A percentile compares a stretch with the other conserved stretches of the same genome.
These are phyloP conservation scores for Xenoacremonium recifei DNA, from an alignment of 2,329 filamentous ascomycete genomes.

Conservation along the genomic window DNA sequence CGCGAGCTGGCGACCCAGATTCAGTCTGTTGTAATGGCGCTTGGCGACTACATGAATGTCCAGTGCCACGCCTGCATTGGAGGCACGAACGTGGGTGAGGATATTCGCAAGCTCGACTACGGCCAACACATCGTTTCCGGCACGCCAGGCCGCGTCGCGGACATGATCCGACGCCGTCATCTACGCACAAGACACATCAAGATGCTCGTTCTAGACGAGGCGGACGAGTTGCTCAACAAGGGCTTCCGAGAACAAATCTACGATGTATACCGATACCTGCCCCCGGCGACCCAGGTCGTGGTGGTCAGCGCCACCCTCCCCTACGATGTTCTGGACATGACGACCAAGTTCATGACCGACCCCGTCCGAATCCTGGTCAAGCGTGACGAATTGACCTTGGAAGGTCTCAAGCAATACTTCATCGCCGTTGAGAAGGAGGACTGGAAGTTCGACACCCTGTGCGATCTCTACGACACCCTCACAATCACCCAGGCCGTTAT, in stretches of 20 bases:
- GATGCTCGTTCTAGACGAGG: slow-evolving; percentile 62
- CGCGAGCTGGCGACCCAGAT: slow-evolving; percentile 98
- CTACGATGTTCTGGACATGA: slow-evolving; percentile 98
- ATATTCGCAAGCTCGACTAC: slow-evolving; percentile 96
- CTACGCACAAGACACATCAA: slow-evolving; percentile 61
- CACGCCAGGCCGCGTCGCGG: slow-evolving; percentile 86
- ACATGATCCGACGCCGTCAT: slow-evolving; percentile 60
- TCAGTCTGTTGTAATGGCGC: slow-evolving; percentile 97
- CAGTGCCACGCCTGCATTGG: slow-evolving; percentile 99
- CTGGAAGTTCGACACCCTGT: slow-evolving; percentile 99
- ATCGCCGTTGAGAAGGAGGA: slow-evolving; percentile 99
- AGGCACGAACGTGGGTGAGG: slow-evolving; percentile 95
- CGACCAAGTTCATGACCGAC: slow-evolving; percentile 99
- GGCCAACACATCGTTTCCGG: slow-evolving; percentile 97
- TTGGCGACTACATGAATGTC: slow-evolving; percentile 99
- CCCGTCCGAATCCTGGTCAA: slow-evolving; percentile 95
- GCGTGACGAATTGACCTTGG: slow-evolving; percentile 96
- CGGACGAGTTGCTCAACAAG: slow-evolving; percentile 73
- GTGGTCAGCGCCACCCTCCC: slow-evolving; percentile 95
- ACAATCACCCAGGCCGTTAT: slow-evolving; percentile 99
- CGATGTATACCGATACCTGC: slow-evolving; percentile 96
- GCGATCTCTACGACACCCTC: slow-evolving; percentile 96
- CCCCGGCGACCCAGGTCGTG: slow-evolving; percentile 96
- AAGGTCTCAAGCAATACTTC: slow-evolving; percentile 98
- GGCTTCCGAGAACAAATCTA: slow-evolving; percentile 99